Evolutionary conservation across 1,139 yeast species (phyloP), one percentile per base, ranked within the genome.

Genomic region (Eremothecium gossypii): DNA sequence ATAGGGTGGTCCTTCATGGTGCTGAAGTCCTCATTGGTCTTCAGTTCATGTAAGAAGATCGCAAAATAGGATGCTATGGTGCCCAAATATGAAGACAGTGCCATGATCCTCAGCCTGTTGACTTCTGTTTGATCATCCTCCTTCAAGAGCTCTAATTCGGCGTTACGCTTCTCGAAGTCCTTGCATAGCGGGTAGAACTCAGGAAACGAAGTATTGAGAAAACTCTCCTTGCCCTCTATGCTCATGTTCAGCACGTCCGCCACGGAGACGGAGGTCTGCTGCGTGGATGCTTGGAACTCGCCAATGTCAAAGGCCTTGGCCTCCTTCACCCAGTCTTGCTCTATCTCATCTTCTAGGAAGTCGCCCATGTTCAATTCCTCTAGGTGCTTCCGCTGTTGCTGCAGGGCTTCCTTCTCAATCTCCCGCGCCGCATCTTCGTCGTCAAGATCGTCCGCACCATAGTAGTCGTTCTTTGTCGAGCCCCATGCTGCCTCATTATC

Each of bases 341-440:
- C 74, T 57, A 81, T 75, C 43, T 83, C 95, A 42, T 84, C 95
- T 52, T 86, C 94, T 50, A 83, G 70, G 57, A 77, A 89, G 62
- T 87, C 97, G 39, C 76, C 86, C 73, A 83, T 79, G 38, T 77
- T 79, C 53, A 91, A 70, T 41, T 84, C 95, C 50, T 78, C 77
- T 48, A 89, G 66, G 57, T 89, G 95, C 60, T 80, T 78, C 67
- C 82, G 83, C 64, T 89, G 97, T 50, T 86, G 79, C 58, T 87
- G 77, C 44, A 85, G 58, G 0, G 97, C 97, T 65, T 91, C 97
- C 52, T 79, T 79, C 44, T 93, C 91, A 67, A 87, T 82, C 47
- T 76, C 79, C 47, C 76, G 79, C 6, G 85, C 84, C 38, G 79
- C 83, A 46, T 82, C 95, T 33, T 80, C 86, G 48, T 83, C 86